phyloP scores from a whole-genome alignment of 139 green algal species.

The Closterium sp. region DNA sequence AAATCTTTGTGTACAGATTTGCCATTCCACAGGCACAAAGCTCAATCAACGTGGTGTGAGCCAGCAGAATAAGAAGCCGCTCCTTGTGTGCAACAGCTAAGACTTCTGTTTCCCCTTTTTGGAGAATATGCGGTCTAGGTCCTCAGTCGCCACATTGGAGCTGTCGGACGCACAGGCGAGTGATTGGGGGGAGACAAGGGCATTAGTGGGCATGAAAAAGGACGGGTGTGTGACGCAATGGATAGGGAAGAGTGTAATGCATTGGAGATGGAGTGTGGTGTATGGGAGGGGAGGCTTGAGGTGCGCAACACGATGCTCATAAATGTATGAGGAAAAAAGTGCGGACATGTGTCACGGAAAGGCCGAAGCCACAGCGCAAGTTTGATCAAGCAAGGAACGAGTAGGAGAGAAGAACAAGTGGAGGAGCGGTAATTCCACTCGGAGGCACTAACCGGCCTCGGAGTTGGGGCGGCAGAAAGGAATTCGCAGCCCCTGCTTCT shows the following conservation, averaged over 20 bases:
- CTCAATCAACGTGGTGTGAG: too few species aligned
- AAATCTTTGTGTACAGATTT: too few species aligned
- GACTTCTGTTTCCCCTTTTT: not conserved
- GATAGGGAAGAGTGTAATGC: not conserved
- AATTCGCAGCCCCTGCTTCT: not conserved
- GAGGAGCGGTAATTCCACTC: not conserved
- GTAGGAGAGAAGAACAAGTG: not conserved
- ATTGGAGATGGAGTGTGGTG: not conserved
- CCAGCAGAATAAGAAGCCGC: too few species aligned
- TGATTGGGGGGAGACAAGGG: not conserved
- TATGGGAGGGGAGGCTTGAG: not conserved
- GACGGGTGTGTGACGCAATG: too few species aligned
- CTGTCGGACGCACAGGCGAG: not conserved
- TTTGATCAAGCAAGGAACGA: not conserved
- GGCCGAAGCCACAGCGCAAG: not conserved
- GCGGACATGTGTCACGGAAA: too few species aligned
- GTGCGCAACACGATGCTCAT: not conserved
- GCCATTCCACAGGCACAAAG: too few species aligned
- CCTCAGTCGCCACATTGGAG: not conserved
- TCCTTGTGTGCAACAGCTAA: not conserved
- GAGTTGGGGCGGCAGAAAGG: not conserved
- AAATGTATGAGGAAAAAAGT: too few species aligned
- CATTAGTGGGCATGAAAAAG: not conserved
- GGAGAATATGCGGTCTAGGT: not conserved
- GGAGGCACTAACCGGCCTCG: not conserved